Conservation (phyloP, 75 land plant species). For the Ceratopteris richardii region DNA sequence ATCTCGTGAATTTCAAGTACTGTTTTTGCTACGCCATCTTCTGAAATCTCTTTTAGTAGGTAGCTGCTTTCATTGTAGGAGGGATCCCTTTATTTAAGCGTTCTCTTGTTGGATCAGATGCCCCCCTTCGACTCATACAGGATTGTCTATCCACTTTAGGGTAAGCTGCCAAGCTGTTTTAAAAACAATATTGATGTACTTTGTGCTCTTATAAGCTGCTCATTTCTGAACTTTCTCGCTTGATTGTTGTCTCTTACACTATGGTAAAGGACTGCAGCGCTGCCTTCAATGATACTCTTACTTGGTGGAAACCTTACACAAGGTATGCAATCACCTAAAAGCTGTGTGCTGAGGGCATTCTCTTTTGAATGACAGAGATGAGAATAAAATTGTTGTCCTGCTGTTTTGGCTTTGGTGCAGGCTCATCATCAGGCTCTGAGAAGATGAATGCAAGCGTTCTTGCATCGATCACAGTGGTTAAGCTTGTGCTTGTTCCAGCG, state of each 20-base stretch:
- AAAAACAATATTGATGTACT: not conserved
- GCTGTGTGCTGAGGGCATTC: no score
- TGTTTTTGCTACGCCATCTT: not conserved
- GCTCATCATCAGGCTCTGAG: constrained; percentile 9
- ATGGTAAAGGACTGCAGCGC: constrained; percentile 8
- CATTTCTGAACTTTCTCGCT: not conserved
- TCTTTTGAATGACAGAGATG: not conserved
- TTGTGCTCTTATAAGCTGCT: not conserved
- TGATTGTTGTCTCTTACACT: not conserved
- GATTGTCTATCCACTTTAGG: constrained; percentile 50
- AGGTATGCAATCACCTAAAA: constrained; percentile 15
- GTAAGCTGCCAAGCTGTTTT: constrained; percentile 17
- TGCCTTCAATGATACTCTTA: constrained; percentile 19
- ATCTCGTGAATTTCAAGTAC: no score
- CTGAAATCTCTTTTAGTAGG: constrained; percentile 22
- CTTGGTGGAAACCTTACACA: constrained; percentile 23
- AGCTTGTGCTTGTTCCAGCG: constrained; percentile 43
- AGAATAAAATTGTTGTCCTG: not conserved
- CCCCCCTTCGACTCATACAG: constrained; percentile 58
- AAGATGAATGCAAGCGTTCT: constrained; percentile 19
- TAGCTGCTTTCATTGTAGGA: constrained; percentile 64
- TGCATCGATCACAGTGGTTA: constrained; percentile 35
- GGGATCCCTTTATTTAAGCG: constrained; percentile 39
- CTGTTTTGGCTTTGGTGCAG: not conserved
- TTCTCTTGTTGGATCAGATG: constrained; percentile 45